A percentile compares a stretch with the other conserved stretches of the same genome.
These are phyloP conservation scores for Aureobasidium sp. DNA, from an alignment of 2,329 filamentous ascomycete species.

Conservation along the genomic window DNA sequence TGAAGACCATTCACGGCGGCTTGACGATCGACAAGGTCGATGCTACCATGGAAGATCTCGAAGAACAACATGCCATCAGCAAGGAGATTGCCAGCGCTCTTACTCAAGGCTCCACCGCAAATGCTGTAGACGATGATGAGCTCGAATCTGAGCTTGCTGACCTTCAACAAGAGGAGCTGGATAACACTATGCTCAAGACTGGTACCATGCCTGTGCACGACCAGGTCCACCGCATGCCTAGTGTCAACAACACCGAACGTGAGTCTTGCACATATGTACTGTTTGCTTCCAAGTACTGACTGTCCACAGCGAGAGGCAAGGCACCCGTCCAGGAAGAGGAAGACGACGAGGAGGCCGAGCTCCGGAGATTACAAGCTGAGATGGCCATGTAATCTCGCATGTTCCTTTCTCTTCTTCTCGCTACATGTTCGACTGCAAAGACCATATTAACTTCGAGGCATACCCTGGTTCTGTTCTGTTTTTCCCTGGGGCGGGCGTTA, in stretches of 20 bases:
- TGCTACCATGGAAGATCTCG: constrained; percentile 84
- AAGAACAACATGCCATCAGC: constrained; percentile 86
- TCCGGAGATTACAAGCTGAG: constrained; percentile 87
- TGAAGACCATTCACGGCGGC: constrained; percentile 86
- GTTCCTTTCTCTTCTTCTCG: background rate
- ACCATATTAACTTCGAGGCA: constrained; percentile 7
- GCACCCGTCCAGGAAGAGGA: constrained; percentile 50
- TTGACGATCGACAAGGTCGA: constrained; percentile 94
- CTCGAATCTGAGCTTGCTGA: constrained; percentile 77
- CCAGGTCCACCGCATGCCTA: constrained; percentile 67
- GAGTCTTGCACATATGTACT: constrained; percentile 33
- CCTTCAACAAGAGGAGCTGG: constrained; percentile 85
- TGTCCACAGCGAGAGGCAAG: constrained; percentile 36
- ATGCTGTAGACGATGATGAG: constrained; percentile 76
- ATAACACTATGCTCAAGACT: constrained; percentile 87
- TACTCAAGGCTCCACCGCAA: constrained; percentile 56
- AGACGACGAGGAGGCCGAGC: constrained; percentile 92
- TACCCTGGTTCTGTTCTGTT: constrained; percentile 9
- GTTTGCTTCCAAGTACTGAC: constrained; percentile 18
- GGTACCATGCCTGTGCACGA: constrained; percentile 76
- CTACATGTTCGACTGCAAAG: constrained; percentile 9
- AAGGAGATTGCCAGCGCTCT: constrained; percentile 88
- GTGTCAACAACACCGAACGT: constrained; percentile 67
- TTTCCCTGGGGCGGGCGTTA: constrained; percentile 4
- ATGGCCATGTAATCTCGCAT: constrained; percentile 73